A percentile compares a stretch with the other conserved stretches of the same genome.
Evolutionary conservation across 1,139 yeast genomes (phyloP).

Genomic region (Candida gigantensis): DNA sequence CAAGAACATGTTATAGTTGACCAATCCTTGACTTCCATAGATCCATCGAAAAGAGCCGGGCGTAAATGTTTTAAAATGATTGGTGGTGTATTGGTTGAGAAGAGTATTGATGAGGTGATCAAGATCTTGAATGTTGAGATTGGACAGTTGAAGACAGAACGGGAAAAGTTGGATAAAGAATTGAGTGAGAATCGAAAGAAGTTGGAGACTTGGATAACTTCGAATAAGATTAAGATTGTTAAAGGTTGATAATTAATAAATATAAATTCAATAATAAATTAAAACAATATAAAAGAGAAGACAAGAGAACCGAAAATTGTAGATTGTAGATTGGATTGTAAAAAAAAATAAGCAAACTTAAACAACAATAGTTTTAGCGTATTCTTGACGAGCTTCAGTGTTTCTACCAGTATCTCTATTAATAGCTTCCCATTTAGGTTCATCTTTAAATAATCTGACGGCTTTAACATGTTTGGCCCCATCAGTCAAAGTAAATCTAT

Average conservation of each 20-base stretch:
- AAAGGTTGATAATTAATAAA: conserved; percentile 19
- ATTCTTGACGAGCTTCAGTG: conserved; percentile 32
- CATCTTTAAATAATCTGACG: conserved; percentile 83
- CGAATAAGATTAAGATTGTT: conserved; percentile 65
- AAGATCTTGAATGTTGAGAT: conserved; percentile 66
- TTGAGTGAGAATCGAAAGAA: conserved; percentile 50
- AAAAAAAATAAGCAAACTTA: conserved; percentile 5
- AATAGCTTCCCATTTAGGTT: conserved; percentile 95
- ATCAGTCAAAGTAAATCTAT: conserved; percentile 77
- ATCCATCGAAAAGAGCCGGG: conserved; percentile 43
- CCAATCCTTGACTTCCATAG: conserved; percentile 28
- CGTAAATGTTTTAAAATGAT: conserved; percentile 92
- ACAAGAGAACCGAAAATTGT: not conserved
- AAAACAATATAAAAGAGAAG: not conserved
- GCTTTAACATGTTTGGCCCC: conserved; percentile 67
- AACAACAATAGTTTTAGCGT: conserved; percentile 29
- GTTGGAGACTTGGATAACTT: conserved; percentile 68
- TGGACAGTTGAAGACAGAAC: conserved; percentile 45
- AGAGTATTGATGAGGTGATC: conserved; percentile 72
- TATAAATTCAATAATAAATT: no score
- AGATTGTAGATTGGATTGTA: no score
- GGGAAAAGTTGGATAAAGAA: conserved; percentile 46
- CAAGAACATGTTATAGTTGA: conserved; percentile 47
- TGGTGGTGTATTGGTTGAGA: conserved; percentile 89
- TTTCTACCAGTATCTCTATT: conserved; percentile 48